These are phyloP conservation scores for Mercurialis annua DNA, from an alignment of 345 rosid species.

Conservation along the genomic window DNA sequence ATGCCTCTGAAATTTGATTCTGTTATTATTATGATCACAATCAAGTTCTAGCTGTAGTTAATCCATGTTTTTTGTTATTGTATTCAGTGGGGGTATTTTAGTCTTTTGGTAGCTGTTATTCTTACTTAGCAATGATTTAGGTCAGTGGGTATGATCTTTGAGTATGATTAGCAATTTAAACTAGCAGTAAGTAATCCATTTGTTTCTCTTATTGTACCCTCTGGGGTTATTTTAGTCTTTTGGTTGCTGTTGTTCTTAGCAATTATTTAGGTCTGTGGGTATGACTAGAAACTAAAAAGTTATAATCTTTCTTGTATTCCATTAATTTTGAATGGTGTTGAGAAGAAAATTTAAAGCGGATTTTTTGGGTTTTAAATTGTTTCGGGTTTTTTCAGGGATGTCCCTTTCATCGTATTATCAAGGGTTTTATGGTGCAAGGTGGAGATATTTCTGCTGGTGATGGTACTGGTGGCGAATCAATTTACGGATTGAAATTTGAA, in stretches of 20 bases:
- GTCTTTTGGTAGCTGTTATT: conserved; percentile 11
- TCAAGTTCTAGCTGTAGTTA: no score
- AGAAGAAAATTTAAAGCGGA: neutral
- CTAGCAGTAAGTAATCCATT: neutral
- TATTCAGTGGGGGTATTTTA: conserved; percentile 4
- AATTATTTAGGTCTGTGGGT: no score
- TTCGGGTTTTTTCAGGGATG: conserved; percentile 58
- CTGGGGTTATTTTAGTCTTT: neutral
- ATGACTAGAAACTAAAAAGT: no score
- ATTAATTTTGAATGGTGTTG: neutral
- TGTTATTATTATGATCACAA: neutral
- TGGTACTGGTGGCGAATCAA: conserved; percentile 95
- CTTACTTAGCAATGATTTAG: neutral
- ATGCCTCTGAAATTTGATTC: neutral
- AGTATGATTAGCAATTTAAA: no score
- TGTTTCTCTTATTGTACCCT: neutral
- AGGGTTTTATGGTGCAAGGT: conserved; percentile 89
- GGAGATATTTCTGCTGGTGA: conserved; percentile 90
- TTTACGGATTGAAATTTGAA: conserved; percentile 82
- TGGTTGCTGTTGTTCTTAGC: neutral
- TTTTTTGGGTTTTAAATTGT: neutral
- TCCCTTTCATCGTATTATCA: conserved; percentile 74
- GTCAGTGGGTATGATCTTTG: neutral
- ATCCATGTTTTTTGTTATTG: neutral
- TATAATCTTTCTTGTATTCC: neutral